These are phyloP conservation scores for Ceratobasidium sp. DNA, from an alignment of 1,284 basidiomycete species.

Conservation along the genomic window DNA sequence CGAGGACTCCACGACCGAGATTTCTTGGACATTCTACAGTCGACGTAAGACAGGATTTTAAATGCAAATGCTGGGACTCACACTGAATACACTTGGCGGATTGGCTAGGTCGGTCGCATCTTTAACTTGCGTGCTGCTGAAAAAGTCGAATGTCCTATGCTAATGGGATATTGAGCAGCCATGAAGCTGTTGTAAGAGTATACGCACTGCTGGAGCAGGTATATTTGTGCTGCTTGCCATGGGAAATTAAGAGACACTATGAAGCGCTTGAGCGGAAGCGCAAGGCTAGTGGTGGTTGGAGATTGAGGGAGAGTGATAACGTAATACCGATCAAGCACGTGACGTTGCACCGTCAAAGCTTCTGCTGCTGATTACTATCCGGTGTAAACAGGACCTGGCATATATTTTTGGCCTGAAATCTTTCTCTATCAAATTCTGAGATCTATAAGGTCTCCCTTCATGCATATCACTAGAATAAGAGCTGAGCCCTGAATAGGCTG, in stretches of 20 bases:
- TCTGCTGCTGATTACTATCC: too few species aligned
- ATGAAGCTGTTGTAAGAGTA: background rate
- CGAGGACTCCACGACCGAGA: constrained; percentile 70
- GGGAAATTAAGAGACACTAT: background rate
- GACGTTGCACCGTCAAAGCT: too few species aligned
- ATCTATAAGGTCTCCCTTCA: too few species aligned
- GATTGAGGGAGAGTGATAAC: too few species aligned
- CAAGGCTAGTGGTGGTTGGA: background rate
- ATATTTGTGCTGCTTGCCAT: constrained; percentile 35
- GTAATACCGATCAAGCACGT: too few species aligned
- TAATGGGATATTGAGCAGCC: constrained; percentile 47
- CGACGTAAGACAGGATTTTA: constrained; percentile 25
- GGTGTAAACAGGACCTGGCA: too few species aligned
- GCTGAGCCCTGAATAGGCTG: too few species aligned
- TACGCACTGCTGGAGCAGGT: constrained; percentile 41
- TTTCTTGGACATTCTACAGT: constrained; percentile 67
- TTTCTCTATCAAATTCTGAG: too few species aligned
- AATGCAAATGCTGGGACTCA: constrained; percentile 46
- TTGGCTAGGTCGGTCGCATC: constrained; percentile 79
- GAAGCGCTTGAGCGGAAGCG: background rate
- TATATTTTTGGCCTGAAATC: too few species aligned
- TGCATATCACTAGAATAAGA: too few species aligned
- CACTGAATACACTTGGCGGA: constrained; percentile 80
- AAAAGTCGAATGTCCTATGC: constrained; percentile 89
- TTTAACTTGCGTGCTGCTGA: constrained; percentile 75